Conservation (phyloP, 805 yeast species). For the Wickerhamomyces pijperi region DNA sequence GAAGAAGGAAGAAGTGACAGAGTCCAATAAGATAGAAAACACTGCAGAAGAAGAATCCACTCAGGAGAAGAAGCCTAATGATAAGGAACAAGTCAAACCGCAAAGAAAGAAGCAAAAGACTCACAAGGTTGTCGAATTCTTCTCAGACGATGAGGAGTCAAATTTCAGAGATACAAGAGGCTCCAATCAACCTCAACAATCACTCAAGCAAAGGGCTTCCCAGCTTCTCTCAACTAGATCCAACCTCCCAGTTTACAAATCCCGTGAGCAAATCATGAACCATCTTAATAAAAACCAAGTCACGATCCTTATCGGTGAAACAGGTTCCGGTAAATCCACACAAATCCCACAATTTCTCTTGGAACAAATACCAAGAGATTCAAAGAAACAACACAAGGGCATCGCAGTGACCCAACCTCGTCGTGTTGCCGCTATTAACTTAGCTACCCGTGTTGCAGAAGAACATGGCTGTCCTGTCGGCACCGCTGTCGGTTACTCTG, state of each 20-base stretch:
- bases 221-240: constrained; percentile 40
- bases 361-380: constrained; percentile 18
- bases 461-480: constrained; percentile 76
- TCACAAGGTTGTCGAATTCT: constrained; percentile 22
- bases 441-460: constrained; percentile 86
- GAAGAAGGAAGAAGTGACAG: too few species aligned
- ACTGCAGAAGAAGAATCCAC: not conserved
- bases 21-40: too few species aligned
- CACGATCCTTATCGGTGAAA: constrained; percentile 83
- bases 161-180: constrained; percentile 9
- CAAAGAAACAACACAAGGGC: constrained; percentile 26
- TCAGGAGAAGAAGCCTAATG: not conserved
- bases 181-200: constrained; percentile 3
- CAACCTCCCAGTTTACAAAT: constrained; percentile 66
- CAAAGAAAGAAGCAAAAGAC: constrained; percentile 3
- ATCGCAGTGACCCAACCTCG: constrained; percentile 96
- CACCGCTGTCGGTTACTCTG: constrained; percentile 81
- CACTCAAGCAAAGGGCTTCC: constrained; percentile 19
- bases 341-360: constrained; percentile 91
- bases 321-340: constrained; percentile 97
- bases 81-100: constrained; percentile 1
- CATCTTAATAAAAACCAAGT: constrained; percentile 50
- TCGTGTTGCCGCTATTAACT: constrained; percentile 91
- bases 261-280: constrained; percentile 49
- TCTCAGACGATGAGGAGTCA: constrained; percentile 25